Percentiles rank a stretch among this genome's conserved stretches.
Evolutionary conservation across 2,329 filamentous ascomycete genomes (phyloP).

Genomic region (Aspergillus sp.): DNA sequence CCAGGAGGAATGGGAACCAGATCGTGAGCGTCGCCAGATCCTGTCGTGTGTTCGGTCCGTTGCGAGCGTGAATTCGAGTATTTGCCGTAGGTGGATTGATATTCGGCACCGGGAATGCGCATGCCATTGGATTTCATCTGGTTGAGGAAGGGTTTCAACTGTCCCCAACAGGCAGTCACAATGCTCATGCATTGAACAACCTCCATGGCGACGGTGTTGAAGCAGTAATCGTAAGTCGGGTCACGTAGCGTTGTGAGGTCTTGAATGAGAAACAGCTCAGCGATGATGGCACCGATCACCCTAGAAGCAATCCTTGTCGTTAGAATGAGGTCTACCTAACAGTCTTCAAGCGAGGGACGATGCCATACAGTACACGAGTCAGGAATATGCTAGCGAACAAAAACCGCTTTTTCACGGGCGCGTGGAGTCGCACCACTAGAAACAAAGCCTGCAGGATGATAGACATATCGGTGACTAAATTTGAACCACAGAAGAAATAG

Average conservation of each 20-base stretch:
- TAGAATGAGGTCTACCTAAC: neutral
- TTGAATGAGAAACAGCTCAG: slow-evolving; percentile 14
- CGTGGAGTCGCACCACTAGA: slow-evolving; percentile 21
- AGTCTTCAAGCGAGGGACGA: neutral
- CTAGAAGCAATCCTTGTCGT: slow-evolving; percentile 5
- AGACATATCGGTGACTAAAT: slow-evolving; percentile 22
- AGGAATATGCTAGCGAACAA: slow-evolving; percentile 23
- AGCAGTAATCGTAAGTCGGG: slow-evolving; percentile 18
- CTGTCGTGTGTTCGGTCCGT: neutral
- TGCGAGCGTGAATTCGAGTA: neutral
- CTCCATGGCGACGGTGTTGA: slow-evolving; percentile 18
- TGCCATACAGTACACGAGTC: slow-evolving; percentile 19
- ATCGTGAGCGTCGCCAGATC: slow-evolving; percentile 3
- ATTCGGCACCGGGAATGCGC: slow-evolving; percentile 15
- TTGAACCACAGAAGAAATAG: slow-evolving; percentile 18
- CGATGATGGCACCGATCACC: slow-evolving; percentile 14
- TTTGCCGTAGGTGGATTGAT: slow-evolving; percentile 1
- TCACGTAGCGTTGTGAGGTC: slow-evolving; percentile 12
- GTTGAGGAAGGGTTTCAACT: slow-evolving; percentile 22
- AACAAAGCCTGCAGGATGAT: slow-evolving; percentile 22
- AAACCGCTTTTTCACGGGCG: slow-evolving; percentile 16
- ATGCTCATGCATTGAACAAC: slow-evolving; percentile 24
- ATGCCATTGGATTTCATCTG: slow-evolving; percentile 21
- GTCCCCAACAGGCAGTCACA: slow-evolving; percentile 24
- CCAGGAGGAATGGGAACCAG: slow-evolving; percentile 4